A percentile compares a stretch with the other conserved stretches of the same genome.
Conservation (phyloP, 2,329 filamentous ascomycete genomes). For the Geoglossum cookeanum region DNA sequence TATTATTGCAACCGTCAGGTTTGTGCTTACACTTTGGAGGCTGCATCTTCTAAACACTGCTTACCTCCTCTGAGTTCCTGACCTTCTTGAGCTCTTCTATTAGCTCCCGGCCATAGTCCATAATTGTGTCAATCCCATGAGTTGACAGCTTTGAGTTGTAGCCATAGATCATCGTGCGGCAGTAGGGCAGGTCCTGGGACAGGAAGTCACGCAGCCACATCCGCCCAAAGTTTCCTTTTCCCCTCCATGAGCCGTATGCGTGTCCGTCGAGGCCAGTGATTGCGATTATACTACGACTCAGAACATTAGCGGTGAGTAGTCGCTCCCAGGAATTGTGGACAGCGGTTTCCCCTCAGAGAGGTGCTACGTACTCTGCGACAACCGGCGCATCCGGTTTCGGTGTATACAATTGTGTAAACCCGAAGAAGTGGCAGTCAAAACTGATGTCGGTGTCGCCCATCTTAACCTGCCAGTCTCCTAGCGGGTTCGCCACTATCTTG, state of each 20-base stretch:
- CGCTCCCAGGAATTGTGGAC: too few species aligned
- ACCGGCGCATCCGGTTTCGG: neutral
- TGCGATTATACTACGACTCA: slow-evolving; percentile 12
- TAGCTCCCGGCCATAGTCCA: slow-evolving; percentile 10
- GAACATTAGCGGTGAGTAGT: too few species aligned
- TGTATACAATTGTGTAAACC: slow-evolving; percentile 14
- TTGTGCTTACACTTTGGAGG: too few species aligned
- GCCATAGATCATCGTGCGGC: slow-evolving; percentile 18
- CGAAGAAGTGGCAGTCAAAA: slow-evolving; percentile 14
- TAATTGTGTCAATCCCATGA: slow-evolving; percentile 12
- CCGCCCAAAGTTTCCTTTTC: slow-evolving; percentile 9
- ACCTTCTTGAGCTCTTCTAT: slow-evolving; percentile 11
- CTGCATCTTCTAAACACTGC: neutral
- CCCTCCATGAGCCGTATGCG: slow-evolving; percentile 18
- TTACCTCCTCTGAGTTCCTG: slow-evolving; percentile 11
- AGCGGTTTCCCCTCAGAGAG: too few species aligned
- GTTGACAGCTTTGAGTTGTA: slow-evolving; percentile 18
- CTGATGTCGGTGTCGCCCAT: slow-evolving; percentile 7
- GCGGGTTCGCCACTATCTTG: neutral
- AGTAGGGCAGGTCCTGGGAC: slow-evolving; percentile 13
- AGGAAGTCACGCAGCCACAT: slow-evolving; percentile 19
- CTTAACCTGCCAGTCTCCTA: neutral
- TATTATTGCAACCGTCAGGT: neutral
- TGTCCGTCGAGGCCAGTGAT: slow-evolving; percentile 16
- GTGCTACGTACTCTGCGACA: neutral